Base-by-base conservation (phyloP, 1,284 basidiomycete genomes). In the Trichosporon coremiiforme region DNA sequence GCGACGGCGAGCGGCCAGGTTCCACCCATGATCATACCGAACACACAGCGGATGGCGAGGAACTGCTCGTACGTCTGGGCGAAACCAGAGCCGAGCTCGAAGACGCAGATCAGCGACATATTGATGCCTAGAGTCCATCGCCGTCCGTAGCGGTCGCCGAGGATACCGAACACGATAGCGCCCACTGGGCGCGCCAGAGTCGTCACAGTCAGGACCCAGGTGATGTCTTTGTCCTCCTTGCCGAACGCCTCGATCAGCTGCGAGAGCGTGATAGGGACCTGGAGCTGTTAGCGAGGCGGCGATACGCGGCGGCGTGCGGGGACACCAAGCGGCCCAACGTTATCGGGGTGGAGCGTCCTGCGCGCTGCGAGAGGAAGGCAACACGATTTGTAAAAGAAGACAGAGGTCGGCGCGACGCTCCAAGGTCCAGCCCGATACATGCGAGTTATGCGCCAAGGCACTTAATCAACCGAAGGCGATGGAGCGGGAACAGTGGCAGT, bases 121-220 rank as follows among this genome's bases (percentile, higher is more conserved):
- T 96, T 97, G 77, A 80, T 75, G 53, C 94, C 89, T 3, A 98
- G 85, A 0, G 95, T 94, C 92, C 93, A 98, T 85, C 95, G 95
- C 57, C 95, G 88, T 2, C 95, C 95, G 80, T 88, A 96, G 9
- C 95, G 88, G 81, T 95, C 94, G n/a, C 91, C 91, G 35, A 91
- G 77, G 67, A 93, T 69, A 66, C 86, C 87, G 74, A 97, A 96
- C 74, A 95, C 84, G 71, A 94, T 88, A 36, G 95, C 95, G 29
- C 95, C 96, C 36, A 88, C 84, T 0, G 92, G 91, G 67, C 96
- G 90, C 86, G 97, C 93, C 36, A 98, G 88, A 0, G 98, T 87
- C 0, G 95, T 98, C 65, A 98, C 87, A 3, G 95, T 98, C 80
- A 99, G 95, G 7, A 93, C 88, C 33, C 89, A 89, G 64, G 91